Evolutionary conservation across 768 basidiomycete genomes (phyloP), one percentile per base, ranked within the genome.

Genomic region (Lepiota subincarnata): DNA sequence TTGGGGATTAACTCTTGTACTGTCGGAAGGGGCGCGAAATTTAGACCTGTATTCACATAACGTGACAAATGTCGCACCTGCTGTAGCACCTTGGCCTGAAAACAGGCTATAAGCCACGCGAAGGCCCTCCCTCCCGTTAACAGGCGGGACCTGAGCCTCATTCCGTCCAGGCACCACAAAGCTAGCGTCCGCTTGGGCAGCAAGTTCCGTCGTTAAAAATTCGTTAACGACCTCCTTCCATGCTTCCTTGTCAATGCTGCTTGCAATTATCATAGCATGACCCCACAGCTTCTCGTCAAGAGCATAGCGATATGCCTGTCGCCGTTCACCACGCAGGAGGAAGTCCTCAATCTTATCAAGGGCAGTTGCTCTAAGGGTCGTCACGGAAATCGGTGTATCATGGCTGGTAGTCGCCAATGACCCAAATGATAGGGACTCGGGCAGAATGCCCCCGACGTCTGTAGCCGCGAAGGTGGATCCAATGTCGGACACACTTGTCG

Each of bases 181-280:
- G 28, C 16, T 62, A 59, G 35, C 48, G 49, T 16, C 35, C 64
- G 65, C 69, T 41, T 70, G 73, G 5, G 65, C 62, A 1, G 80
- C 79, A 2, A 98, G 73, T 64, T 97, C 96, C 13, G 80, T 75
- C 31, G 80, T 81, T 34, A 95, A 66, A 62, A 98, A 99, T 55
- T 95, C 90, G 40, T 79, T 81, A 0, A 92, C 89, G 11, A 87
- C 89, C 56, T 93, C 92, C 62, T 89, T 90, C 93, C 93, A 98
- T 1, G 90, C 78, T 24, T 97, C 94, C 60, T 89, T 91, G 67
- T 96, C 96, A 48, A 97, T 80, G 51, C 89, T 87, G 62, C 90
- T 95, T 8, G 96, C 84, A 58, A 99, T 93, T 51, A 98, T 69
- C 81, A 98, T 83, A 1, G 97, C 96, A 68, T 99, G 97, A 0